Base-by-base conservation (phyloP, 495 filamentous ascomycete genomes). In the Penicillium ucsense region DNA sequence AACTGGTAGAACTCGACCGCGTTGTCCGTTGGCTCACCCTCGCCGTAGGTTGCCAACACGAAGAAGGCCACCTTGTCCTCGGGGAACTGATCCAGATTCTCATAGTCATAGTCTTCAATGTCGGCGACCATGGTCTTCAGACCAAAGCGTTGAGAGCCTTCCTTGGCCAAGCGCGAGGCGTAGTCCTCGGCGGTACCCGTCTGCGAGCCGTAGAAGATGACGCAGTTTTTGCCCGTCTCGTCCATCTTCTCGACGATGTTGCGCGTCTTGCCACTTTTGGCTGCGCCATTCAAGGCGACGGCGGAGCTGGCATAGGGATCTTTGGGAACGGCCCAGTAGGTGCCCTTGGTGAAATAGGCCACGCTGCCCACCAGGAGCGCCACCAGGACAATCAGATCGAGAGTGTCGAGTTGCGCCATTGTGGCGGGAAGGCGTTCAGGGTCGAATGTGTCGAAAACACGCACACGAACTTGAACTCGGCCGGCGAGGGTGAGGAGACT, bases 1-100 rank as follows among this genome's bases (percentile, higher is more conserved):
- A 96, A 97, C 60, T 97, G 94, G 72, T 94, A 96, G 72, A 97
- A 97, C 49, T 97, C 94, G 35, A 97, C 94, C 3, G 92, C 92
- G 62, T 99, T 99, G 61, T 99, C 92, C 11, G 92, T 99, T 10
- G 92, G 92, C 66, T 99, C 92, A 52, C 92, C 92, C 72, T 99
- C 92, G 45, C 92, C 92, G 61, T 99, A 99, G 34, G 92, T 99
- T 29, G 92, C 92, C 43, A 99, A 74, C 45, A 99, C 88, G 65
- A 99, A 97, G 65, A 97, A 81, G 44, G 86, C 88, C 41, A 97
- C 67, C 72, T 95, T 94, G 65, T 95, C 88, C 45, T 82, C 81
- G 20, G 89, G 85, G 58, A 97, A 82, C 31, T 79, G 72, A 66
- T 97, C 94, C 49, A 99, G 78, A 54, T 90, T 95, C 31, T 96